Conservation (phyloP, 139 green algal genomes). For the Mesotaenium endlicherianum region DNA sequence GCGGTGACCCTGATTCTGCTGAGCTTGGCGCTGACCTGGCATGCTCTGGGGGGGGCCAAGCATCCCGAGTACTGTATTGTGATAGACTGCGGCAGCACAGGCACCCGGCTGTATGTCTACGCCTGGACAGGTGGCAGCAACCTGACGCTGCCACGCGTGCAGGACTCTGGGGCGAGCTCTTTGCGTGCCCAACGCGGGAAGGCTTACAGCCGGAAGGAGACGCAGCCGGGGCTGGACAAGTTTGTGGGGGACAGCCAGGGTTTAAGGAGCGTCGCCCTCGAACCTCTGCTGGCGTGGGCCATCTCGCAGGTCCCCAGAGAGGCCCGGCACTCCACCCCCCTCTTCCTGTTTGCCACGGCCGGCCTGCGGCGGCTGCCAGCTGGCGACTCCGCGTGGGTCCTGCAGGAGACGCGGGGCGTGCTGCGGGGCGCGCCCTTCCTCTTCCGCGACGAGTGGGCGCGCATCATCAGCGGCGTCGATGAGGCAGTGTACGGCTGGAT, state of each 20-base stretch:
- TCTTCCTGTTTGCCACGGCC: conserved; percentile 77
- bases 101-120: conserved; percentile 44
- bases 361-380: conserved; percentile 67
- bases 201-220: conserved; percentile 83
- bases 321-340: conserved; percentile 51
- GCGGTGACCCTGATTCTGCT: no score
- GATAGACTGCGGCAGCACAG: conserved; percentile 35
- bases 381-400: conserved; percentile 45
- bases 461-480: conserved; percentile 74
- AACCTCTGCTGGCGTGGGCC: conserved; percentile 79
- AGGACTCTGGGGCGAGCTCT: neutral
- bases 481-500: conserved; percentile 78
- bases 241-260: conserved; percentile 54
- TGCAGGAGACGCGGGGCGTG: conserved; percentile 46
- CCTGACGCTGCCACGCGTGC: neutral
- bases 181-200: no score
- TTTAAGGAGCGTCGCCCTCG: conserved; percentile 54
- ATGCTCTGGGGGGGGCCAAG: no score
- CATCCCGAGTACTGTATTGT: conserved; percentile 26
- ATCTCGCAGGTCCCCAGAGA: conserved; percentile 65
- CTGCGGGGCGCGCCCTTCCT: conserved; percentile 54
- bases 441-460: conserved; percentile 71
- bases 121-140: neutral
- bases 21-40: no score
- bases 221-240: conserved; percentile 74